Evolutionary conservation across 2,329 filamentous ascomycete genomes (phyloP).

Genomic region (Penicillium hesseltinei): DNA sequence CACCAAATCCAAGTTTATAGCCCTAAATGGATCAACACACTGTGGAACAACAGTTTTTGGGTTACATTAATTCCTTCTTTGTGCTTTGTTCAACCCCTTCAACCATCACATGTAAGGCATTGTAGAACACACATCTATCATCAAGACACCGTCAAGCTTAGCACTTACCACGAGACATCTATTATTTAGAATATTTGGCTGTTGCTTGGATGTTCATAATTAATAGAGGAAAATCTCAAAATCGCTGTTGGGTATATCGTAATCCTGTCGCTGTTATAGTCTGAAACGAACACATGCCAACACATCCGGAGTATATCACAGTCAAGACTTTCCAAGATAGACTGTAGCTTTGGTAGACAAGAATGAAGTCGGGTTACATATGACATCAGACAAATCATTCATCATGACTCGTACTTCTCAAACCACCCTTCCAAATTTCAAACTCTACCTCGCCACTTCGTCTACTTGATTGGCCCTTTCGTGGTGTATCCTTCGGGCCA

Average conservation of each 20-base stretch:
- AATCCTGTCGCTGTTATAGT: background rate
- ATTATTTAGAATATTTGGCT: background rate
- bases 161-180: background rate
- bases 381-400: background rate
- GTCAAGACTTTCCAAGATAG: background rate
- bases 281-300: background rate
- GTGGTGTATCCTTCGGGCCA: conserved; percentile 51
- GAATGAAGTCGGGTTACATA: background rate
- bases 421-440: conserved; percentile 68
- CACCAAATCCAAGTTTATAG: background rate
- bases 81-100: too few species aligned
- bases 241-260: background rate
- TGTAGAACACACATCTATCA: background rate
- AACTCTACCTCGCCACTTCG: conserved; percentile 58
- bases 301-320: background rate
- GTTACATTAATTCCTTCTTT: background rate
- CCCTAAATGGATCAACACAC: background rate
- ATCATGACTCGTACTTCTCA: conserved; percentile 22
- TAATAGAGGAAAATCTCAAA: background rate
- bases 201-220: background rate
- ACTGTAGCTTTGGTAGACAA: background rate
- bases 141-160: background rate
- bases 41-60: background rate
- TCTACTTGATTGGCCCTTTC: conserved; percentile 39
- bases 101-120: background rate